phyloP scores from a whole-genome alignment of 2,329 filamentous ascomycete species.

The Sporothrix pseudoabietina region DNA sequence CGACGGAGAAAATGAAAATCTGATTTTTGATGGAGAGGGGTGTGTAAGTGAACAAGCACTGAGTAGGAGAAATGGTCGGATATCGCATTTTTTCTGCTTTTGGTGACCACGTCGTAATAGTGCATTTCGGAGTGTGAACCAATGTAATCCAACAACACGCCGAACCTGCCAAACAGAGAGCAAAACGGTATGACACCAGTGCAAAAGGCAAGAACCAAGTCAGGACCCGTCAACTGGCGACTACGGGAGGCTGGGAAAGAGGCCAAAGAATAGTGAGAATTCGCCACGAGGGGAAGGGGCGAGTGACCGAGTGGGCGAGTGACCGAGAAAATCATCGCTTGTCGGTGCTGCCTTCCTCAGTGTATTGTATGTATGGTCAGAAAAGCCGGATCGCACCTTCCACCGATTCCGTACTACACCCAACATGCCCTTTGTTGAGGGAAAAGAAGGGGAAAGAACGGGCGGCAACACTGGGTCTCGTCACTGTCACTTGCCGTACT shows the following conservation, averaged over 20 bases:
- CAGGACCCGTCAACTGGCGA: neutral
- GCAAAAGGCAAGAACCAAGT: neutral
- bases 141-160: neutral
- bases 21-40: neutral
- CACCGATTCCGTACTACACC: neutral
- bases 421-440: conserved; percentile 6
- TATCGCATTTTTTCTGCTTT: neutral
- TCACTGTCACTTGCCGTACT: neutral
- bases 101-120: conserved; percentile 16
- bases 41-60: neutral
- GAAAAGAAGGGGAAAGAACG: conserved; percentile 12
- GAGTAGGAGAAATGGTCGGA: neutral
- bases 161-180: neutral
- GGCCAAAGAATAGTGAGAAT: neutral
- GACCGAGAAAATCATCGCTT: conserved; percentile 3
- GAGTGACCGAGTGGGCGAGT: neutral
- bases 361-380: neutral
- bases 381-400: neutral
- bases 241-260: conserved; percentile 3
- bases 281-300: conserved; percentile 12
- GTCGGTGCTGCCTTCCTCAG: neutral
- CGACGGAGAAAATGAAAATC: neutral
- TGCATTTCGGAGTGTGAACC: neutral
- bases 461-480: neutral
- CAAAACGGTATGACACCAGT: conserved; percentile 5